Base-by-base conservation (phyloP, 1,284 basidiomycete species). In the Wallemia ichthyophaga region DNA sequence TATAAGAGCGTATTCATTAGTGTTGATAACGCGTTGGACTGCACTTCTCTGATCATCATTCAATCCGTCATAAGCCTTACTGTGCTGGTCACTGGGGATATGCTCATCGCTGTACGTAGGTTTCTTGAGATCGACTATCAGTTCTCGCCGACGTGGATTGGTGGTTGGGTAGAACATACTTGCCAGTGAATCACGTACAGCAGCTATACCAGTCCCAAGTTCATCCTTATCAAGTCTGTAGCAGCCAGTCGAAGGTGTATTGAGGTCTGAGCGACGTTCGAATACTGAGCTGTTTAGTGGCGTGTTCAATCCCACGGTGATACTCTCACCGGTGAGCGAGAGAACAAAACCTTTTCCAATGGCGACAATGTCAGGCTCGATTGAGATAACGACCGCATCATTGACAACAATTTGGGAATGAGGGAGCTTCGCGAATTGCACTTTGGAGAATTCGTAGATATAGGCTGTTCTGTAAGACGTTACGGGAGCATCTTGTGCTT, bases 191-290 rank as follows among this genome's bases (percentile, higher is more conserved):
- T 86, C 82, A 3, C 92, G 77, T 64, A 96, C 80, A 27, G 85
- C 76, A 55, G 80, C 80, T 80, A 96, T 83, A 0, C 89, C 86
- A 9, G 79, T 78, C 7, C 79, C 77, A 53, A 95, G 71, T 68
- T 98, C 92, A 68, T 98, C 94, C 66, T 82, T 85, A 74, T 98
- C 92, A 61, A 98, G 81, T 25, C 91, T 78, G 71, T 89, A 96
- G 5, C 82, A 68, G 23, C 79, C 66, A 21, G 13, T 21, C 5
- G 37, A 21, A 3, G 37, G n/a, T 11, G 13, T 21, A 48, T 48
- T 5, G n/a, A 48, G 37, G n/a, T 48, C 37, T 11, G 13, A 3
- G n/a, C 37, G 37, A 48, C 37, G 72, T 11, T 72, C 68, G 60
- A 83, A 74, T 31, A 70, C 72, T 9, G 71, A 71, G 23, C 76